Evolutionary conservation across 2,329 filamentous ascomycete genomes (phyloP).

Genomic region (Pseudocercospora macadamiae): DNA sequence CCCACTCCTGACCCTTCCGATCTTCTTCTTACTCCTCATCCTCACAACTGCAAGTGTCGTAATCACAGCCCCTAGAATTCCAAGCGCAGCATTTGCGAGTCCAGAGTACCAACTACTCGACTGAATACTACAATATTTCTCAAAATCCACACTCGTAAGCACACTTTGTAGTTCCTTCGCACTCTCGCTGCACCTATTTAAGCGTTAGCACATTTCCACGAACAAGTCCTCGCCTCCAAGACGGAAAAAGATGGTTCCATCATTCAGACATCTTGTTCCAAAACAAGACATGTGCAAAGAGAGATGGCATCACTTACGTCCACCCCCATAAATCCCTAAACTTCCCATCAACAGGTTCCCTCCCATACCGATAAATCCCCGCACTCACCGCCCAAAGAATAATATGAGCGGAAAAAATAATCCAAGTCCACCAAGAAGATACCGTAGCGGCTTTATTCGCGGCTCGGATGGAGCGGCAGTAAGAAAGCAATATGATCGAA

Average conservation of each 20-base stretch:
- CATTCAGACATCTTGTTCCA: too few species aligned
- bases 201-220: too few species aligned
- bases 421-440: constrained; percentile 36
- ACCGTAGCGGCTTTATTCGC: constrained; percentile 41
- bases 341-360: constrained; percentile 39
- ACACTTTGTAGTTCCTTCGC: constrained; percentile 43
- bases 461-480: constrained; percentile 34
- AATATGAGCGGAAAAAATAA: constrained; percentile 39
- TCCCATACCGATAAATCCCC: constrained; percentile 42
- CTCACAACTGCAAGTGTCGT: constrained; percentile 34
- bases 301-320: constrained; percentile 46
- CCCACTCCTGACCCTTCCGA: constrained; percentile 16
- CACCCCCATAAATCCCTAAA: constrained; percentile 48
- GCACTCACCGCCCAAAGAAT: constrained; percentile 42
- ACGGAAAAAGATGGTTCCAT: too few species aligned
- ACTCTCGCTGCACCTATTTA: too few species aligned
- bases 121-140: constrained; percentile 42
- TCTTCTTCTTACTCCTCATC: constrained; percentile 36
- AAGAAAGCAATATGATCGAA: constrained; percentile 39
- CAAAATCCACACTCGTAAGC: constrained; percentile 43
- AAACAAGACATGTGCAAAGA: too few species aligned
- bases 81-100: constrained; percentile 38
- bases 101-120: constrained; percentile 41
- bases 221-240: too few species aligned
- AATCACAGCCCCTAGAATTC: constrained; percentile 37